Base-by-base conservation (phyloP, 495 filamentous ascomycete species). In the Penicillium taxi region DNA sequence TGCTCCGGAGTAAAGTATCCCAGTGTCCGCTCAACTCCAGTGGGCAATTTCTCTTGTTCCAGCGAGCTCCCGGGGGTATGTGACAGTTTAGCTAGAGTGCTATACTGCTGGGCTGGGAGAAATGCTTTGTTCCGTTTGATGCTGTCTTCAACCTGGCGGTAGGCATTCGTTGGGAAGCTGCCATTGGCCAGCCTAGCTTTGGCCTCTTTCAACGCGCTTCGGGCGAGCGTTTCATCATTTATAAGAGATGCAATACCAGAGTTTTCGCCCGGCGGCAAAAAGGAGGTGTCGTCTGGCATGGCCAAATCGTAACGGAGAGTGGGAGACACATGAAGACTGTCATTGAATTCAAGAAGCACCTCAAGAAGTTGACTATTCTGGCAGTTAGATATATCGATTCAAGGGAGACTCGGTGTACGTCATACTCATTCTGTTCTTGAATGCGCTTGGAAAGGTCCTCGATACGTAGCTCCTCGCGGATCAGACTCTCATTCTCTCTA, bases 361-460 rank as follows among this genome's bases (percentile, higher is more conserved):
- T 95, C 91, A 16, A 95, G 74, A 9, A 93, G 63, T 45, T 82
- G 81, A 39, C 82, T 86, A 41, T 20, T 26, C 11, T 26, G 18
- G 4, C n/a, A 24, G 19, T 63, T 46, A 61, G 52, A 21, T 3
- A 7, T 16, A 24, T 31, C 26, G 31, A 13, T 26, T 26, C 23
- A 32, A 18, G 22, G 24, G 26, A 14, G 9, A 8, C 17, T 11
- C 18, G 11, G 9, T 17, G 14, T 39, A 27, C 9, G 26, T 27
- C 64, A 37, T 67, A 84, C 81, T 94, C 88, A 50, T 93, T 94
- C 60, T 95, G 79, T 53, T 91, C 77, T 44, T 83, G 78, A 21
- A 96, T 75, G 37, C 88, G 71, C 45, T 80, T 79, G 11, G 84
- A 81, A 5, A 86, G 77, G 44, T 77, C 77, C 37, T 78, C 71